Percentiles rank a stretch among this genome's conserved stretches.
These are phyloP conservation scores for Daldinia concentrica DNA, from an alignment of 495 filamentous ascomycete species.

Conservation along the genomic window DNA sequence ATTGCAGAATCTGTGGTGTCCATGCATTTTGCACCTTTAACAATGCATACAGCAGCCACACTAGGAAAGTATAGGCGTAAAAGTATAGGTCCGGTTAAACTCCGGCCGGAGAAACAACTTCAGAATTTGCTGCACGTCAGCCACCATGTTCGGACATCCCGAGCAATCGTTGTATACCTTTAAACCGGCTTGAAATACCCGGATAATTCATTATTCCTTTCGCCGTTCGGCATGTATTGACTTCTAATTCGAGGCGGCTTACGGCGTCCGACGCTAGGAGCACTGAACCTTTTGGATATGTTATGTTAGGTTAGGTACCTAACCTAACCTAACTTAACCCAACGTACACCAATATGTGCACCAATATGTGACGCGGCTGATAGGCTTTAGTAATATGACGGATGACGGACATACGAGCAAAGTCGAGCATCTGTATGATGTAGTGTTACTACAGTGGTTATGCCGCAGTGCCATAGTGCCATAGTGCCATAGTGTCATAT, in stretches of 20 bases:
- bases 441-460: not conserved
- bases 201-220: constrained; percentile 24
- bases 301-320: not conserved
- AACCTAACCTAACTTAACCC: not conserved
- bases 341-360: not conserved
- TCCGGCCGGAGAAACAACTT: constrained; percentile 30
- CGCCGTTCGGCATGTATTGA: not conserved
- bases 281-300: too few relatives aligned
- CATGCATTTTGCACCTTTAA: not conserved
- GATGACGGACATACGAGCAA: not conserved
- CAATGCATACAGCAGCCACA: constrained; percentile 19
- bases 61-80: constrained; percentile 24
- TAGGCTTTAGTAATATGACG: not conserved
- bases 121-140: constrained; percentile 28
- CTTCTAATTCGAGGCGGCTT: constrained; percentile 13
- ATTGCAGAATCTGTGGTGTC: constrained; percentile 32
- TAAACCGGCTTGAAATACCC: constrained; percentile 1
- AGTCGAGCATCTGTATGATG: too few relatives aligned
- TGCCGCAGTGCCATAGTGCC: too few relatives aligned
- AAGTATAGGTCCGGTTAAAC: constrained; percentile 19
- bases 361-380: not conserved
- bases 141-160: constrained; percentile 41
- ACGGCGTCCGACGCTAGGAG: not conserved
- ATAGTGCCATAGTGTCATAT: not conserved
- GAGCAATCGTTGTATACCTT: not conserved